Conservation (phyloP, 1,284 basidiomycete genomes). For the Puccinia triticina region DNA sequence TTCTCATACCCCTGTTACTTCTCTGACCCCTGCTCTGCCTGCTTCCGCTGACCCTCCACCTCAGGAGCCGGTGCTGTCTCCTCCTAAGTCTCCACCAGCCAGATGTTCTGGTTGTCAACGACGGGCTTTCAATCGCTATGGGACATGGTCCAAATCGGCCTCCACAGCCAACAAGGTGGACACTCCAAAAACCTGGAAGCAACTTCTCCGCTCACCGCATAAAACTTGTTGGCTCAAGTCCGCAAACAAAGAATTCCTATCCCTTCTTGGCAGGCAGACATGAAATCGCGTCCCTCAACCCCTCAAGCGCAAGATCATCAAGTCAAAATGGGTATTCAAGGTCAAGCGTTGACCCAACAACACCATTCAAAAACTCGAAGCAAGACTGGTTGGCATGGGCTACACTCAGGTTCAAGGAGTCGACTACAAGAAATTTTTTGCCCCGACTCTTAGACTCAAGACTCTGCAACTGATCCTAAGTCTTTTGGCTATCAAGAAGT, state of each 20-base stretch:
- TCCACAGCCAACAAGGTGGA: too few relatives aligned
- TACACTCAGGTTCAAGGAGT: conserved; percentile 4
- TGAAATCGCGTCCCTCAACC: not conserved
- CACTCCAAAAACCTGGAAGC: not conserved
- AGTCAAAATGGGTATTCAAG: too few relatives aligned
- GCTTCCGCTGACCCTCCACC: not conserved
- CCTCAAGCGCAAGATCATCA: not conserved
- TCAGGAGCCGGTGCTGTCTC: too few relatives aligned
- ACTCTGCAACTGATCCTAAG: not conserved
- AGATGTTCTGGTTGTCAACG: too few relatives aligned
- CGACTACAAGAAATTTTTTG: too few relatives aligned
- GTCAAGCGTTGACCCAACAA: too few relatives aligned
- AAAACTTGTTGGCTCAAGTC: not conserved
- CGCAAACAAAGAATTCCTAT: too few relatives aligned
- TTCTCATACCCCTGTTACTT: not conserved
- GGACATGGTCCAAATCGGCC: not conserved
- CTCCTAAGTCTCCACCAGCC: not conserved
- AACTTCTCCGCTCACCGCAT: not conserved
- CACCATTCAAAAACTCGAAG: conserved; percentile 8
- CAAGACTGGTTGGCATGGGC: not conserved
- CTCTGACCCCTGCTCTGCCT: not conserved
- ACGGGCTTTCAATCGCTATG: not conserved
- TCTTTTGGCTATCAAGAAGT: not conserved
- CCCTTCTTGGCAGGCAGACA: not conserved
- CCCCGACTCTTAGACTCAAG: not conserved